Conservation (phyloP, 2,329 filamentous ascomycete genomes). For the Fusarium sp. region DNA sequence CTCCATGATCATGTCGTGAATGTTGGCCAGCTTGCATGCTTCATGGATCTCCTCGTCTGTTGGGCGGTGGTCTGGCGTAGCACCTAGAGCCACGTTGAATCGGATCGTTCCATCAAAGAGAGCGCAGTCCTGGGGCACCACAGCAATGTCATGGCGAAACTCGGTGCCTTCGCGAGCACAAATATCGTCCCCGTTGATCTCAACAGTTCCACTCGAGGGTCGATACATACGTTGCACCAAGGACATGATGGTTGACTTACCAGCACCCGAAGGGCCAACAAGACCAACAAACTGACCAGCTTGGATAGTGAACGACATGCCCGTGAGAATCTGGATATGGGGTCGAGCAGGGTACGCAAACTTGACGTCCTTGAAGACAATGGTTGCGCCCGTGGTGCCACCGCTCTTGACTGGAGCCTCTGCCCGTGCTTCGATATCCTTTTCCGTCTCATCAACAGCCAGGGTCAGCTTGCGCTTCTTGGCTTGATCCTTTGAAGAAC, state of each 20-base stretch:
- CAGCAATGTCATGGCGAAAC: conserved; percentile 65
- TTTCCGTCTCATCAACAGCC: conserved; percentile 29
- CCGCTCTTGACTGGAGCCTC: conserved; percentile 42
- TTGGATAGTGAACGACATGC: conserved; percentile 67
- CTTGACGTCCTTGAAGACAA: conserved; percentile 69
- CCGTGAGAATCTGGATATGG: conserved; percentile 67
- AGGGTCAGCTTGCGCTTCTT: conserved; percentile 25
- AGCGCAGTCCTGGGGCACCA: conserved; percentile 70
- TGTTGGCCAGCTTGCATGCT: conserved; percentile 76
- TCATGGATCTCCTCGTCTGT: conserved; percentile 72
- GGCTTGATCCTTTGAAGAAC: conserved; percentile 46
- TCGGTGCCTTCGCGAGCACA: conserved; percentile 54
- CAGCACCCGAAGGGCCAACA: conserved; percentile 74
- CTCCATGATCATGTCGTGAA: conserved; percentile 74
- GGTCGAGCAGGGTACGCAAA: conserved; percentile 76
- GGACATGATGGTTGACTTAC: conserved; percentile 75
- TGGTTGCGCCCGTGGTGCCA: conserved; percentile 55
- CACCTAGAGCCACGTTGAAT: conserved; percentile 69
- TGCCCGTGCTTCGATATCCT: conserved; percentile 56
- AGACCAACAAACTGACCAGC: conserved; percentile 73
- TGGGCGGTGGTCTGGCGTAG: conserved; percentile 65
- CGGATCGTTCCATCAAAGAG: conserved; percentile 68
- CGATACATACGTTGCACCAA: conserved; percentile 64
- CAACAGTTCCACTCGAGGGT: conserved; percentile 55
- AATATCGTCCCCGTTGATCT: conserved; percentile 62